Conservation (phyloP, 1,284 basidiomycete species). For the Ceratobasidium sp. region DNA sequence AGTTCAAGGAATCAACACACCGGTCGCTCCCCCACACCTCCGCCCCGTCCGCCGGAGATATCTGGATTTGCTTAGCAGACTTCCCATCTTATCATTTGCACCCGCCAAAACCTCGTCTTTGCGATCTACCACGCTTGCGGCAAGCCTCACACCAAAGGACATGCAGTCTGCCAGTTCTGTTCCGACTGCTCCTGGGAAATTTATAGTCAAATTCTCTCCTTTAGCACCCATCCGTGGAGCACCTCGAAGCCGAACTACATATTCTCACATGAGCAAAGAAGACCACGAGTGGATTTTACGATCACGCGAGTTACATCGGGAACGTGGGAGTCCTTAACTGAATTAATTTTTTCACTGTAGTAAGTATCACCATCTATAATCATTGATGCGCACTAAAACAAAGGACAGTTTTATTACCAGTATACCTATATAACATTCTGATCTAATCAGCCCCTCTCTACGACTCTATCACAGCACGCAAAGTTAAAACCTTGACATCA, state of each 20-base stretch:
- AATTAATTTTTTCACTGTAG: background rate
- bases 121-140: background rate
- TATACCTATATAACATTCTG: constrained; percentile 11
- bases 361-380: background rate
- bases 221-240: constrained; percentile 18
- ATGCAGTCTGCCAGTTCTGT: background rate
- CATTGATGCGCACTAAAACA: background rate
- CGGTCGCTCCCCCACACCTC: constrained; percentile 55
- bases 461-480: background rate
- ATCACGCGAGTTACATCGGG: background rate
- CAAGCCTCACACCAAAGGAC: background rate
- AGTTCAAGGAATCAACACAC: constrained; percentile 7
- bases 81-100: constrained; percentile 65
- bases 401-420: background rate
- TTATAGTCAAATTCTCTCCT: constrained; percentile 12
- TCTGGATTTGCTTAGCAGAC: constrained; percentile 64
- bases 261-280: constrained; percentile 27
- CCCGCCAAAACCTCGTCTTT: background rate
- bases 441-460: background rate
- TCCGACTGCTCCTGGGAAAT: constrained; percentile 13
- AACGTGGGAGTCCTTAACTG: background rate
- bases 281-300: constrained; percentile 29
- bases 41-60: constrained; percentile 76
- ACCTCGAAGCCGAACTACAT: constrained; percentile 16
- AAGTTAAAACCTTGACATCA: background rate